Evolutionary conservation across 2,329 filamentous ascomycete species (phyloP).

Genomic region (Macrophomina pseudophaseolina): DNA sequence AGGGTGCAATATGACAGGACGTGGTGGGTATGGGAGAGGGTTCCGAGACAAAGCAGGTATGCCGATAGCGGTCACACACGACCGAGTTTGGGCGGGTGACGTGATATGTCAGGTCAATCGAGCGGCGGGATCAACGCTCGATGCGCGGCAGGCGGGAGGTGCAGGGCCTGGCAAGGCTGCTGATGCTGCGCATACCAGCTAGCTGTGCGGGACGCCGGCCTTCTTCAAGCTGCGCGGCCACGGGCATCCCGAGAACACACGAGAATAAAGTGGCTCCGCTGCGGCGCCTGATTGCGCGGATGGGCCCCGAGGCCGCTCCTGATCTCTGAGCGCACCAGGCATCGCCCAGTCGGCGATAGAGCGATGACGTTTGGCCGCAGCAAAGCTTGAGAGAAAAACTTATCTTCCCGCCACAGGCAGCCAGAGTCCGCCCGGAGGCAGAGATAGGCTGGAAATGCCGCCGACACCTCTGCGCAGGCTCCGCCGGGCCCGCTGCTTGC

Average conservation of each 20-base stretch:
- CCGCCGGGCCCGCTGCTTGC: slow-evolving; percentile 24
- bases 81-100: slow-evolving; percentile 33
- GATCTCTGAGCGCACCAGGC: slow-evolving; percentile 12
- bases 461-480: slow-evolving; percentile 14
- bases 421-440: neutral
- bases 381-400: slow-evolving; percentile 24
- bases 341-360: slow-evolving; percentile 15
- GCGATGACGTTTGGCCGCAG: slow-evolving; percentile 16
- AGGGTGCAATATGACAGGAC: slow-evolving; percentile 26
- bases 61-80: slow-evolving; percentile 32
- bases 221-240: slow-evolving; percentile 14
- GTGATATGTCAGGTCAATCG: slow-evolving; percentile 29
- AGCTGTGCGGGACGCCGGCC: slow-evolving; percentile 8
- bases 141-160: slow-evolving; percentile 6
- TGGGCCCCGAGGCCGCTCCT: slow-evolving; percentile 20
- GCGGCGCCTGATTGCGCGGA: slow-evolving; percentile 21
- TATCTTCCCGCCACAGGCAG: slow-evolving; percentile 22
- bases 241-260: slow-evolving; percentile 22
- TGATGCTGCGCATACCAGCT: neutral
- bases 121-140: slow-evolving; percentile 24
- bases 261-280: slow-evolving; percentile 24
- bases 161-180: neutral
- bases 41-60: slow-evolving; percentile 35
- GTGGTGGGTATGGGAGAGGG: slow-evolving; percentile 23
- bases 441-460: slow-evolving; percentile 22